A percentile compares a stretch with the other conserved stretches of the same genome.
These are phyloP conservation scores for Sugiyamaella paludigena DNA, from an alignment of 1,139 yeast genomes.

Conservation along the genomic window DNA sequence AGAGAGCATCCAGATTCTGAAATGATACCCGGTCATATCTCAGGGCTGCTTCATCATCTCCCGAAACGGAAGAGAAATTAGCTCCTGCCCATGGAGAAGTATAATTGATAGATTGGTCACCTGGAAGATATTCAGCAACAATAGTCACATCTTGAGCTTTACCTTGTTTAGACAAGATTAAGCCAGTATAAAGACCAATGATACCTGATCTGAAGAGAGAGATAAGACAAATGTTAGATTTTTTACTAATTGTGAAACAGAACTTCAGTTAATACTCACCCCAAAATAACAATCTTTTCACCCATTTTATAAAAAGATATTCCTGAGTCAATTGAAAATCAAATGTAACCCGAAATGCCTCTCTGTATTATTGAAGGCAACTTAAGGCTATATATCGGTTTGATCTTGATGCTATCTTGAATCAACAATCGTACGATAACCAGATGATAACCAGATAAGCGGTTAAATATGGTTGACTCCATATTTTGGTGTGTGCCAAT, in stretches of 20 bases:
- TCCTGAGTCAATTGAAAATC: too few species aligned
- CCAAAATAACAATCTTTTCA: conserved; percentile 30
- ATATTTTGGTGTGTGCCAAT: too few species aligned
- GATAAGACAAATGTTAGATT: conserved; percentile 2
- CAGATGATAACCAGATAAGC: too few species aligned
- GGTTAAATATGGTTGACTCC: too few species aligned
- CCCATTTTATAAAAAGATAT: conserved; percentile 22
- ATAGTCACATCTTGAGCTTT: conserved; percentile 51
- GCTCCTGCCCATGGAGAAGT: conserved; percentile 73
- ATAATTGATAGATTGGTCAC: conserved; percentile 65
- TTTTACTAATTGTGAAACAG: not conserved
- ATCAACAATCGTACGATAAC: too few species aligned
- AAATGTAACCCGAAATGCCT: too few species aligned
- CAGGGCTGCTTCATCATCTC: conserved; percentile 52
- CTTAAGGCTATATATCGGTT: too few species aligned
- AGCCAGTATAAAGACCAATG: conserved; percentile 64
- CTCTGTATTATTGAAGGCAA: too few species aligned
- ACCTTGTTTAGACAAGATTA: conserved; percentile 48
- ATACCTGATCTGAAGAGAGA: conserved; percentile 59
- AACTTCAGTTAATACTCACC: conserved; percentile 21
- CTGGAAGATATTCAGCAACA: conserved; percentile 65
- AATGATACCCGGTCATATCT: conserved; percentile 57
- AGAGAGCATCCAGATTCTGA: conserved; percentile 45
- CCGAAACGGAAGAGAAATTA: conserved; percentile 64
- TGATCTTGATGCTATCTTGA: too few species aligned